These are phyloP conservation scores for Xylaria sp. DNA, from an alignment of 2,329 filamentous ascomycete genomes.

Conservation along the genomic window DNA sequence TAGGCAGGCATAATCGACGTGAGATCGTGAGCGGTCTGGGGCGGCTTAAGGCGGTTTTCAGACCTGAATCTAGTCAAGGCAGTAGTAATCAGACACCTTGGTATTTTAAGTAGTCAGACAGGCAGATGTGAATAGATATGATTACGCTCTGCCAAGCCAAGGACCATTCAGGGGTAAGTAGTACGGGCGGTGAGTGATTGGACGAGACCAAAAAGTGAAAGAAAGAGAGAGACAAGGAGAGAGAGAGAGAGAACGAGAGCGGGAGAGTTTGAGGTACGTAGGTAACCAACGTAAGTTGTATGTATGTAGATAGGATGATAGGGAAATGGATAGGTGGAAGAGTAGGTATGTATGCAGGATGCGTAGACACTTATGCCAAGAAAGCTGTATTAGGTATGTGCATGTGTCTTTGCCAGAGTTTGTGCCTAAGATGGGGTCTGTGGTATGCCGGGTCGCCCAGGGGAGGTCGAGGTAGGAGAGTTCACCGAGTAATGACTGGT, in stretches of 20 bases:
- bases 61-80: not conserved
- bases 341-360: not conserved
- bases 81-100: not conserved
- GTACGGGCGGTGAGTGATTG: not conserved
- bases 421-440: conserved; percentile 39
- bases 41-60: not conserved
- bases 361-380: conserved; percentile 16
- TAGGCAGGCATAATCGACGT: conserved; percentile 30
- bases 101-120: not conserved
- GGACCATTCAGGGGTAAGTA: not conserved
- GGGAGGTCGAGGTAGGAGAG: not conserved
- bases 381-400: conserved; percentile 13
- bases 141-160: not conserved
- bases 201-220: not conserved
- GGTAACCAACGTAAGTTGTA: not conserved
- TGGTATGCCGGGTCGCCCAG: conserved; percentile 12
- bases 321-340: not conserved
- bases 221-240: not conserved
- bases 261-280: not conserved
- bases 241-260: not conserved
- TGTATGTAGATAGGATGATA: not conserved
- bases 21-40: not conserved
- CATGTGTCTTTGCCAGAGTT: conserved; percentile 26
- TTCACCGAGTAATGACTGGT: conserved; percentile 26
- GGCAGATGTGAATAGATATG: not conserved